Conservation (phyloP, 1,284 basidiomycete genomes). For the Vanrija pseudolonga region DNA sequence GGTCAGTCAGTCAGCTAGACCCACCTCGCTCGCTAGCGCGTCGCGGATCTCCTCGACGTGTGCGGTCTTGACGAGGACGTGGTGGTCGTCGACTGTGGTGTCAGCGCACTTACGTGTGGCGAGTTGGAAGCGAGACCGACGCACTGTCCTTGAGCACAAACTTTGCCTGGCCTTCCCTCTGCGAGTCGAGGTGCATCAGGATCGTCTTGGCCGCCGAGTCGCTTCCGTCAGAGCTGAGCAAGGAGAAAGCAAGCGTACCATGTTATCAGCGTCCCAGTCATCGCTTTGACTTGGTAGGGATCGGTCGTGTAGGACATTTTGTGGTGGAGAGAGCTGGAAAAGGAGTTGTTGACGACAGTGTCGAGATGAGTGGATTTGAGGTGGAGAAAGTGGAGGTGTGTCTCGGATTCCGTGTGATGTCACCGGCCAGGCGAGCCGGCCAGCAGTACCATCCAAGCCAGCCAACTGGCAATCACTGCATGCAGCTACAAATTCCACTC, state of each 20-base stretch:
- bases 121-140: neutral
- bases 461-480: no score
- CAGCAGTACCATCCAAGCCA: neutral
- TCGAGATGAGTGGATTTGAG: no score
- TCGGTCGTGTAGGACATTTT: conserved; percentile 2
- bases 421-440: no score
- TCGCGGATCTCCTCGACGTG: conserved; percentile 37
- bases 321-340: neutral
- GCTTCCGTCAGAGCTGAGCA: conserved; percentile 14
- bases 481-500: neutral
- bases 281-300: conserved; percentile 20
- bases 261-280: conserved; percentile 17
- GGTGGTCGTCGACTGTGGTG: conserved; percentile 37
- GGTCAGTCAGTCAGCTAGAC: neutral
- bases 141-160: conserved; percentile 39
- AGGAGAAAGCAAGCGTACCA: conserved; percentile 4
- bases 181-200: conserved; percentile 36
- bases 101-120: no score
- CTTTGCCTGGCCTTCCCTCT: conserved; percentile 31
- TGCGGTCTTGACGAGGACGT: conserved; percentile 36
- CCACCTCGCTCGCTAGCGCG: conserved; percentile 37
- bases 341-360: neutral
- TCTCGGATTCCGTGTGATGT: no score
- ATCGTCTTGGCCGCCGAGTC: conserved; percentile 48
- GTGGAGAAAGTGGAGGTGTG: no score